Percentiles rank a stretch among this genome's conserved stretches.
These are phyloP conservation scores for Tylopilus sp. DNA, from an alignment of 768 basidiomycete species.

Conservation along the genomic window DNA sequence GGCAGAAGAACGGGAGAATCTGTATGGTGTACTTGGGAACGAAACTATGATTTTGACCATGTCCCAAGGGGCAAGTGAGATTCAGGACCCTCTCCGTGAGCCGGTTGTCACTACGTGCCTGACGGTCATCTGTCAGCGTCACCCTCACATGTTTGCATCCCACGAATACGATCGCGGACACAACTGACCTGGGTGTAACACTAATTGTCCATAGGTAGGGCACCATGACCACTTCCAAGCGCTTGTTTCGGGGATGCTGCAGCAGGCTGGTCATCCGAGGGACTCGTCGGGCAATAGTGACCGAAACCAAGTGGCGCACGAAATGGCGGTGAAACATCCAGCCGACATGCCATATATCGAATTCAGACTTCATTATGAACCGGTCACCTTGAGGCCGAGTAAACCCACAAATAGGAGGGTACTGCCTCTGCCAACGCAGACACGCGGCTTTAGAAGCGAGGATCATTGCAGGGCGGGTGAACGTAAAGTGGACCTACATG, in stretches of 20 bases:
- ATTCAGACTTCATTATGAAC: background rate
- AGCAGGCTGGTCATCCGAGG: background rate
- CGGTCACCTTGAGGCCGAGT: too few species aligned
- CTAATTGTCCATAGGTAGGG: too few species aligned
- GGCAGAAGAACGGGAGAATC: too few species aligned
- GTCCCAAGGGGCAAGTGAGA: background rate
- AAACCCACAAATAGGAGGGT: too few species aligned
- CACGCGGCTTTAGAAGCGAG: too few species aligned
- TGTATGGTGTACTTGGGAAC: too few species aligned
- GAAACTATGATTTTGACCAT: background rate
- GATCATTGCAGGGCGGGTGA: background rate
- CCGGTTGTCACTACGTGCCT: background rate
- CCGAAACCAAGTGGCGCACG: background rate
- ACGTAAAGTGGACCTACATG: background rate
- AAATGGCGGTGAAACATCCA: background rate
- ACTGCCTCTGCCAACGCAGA: too few species aligned
- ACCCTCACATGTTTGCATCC: background rate
- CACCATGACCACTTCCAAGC: too few species aligned
- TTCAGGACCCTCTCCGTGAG: background rate
- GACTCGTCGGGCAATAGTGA: background rate
- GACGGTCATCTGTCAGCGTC: background rate
- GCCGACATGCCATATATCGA: background rate
- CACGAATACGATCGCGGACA: background rate
- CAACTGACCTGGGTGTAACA: conserved; percentile 13
- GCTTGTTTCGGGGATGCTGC: too few species aligned